Base-by-base conservation (phyloP, 108 stramenopile genomes). In the Fragilaria crotonensis region DNA sequence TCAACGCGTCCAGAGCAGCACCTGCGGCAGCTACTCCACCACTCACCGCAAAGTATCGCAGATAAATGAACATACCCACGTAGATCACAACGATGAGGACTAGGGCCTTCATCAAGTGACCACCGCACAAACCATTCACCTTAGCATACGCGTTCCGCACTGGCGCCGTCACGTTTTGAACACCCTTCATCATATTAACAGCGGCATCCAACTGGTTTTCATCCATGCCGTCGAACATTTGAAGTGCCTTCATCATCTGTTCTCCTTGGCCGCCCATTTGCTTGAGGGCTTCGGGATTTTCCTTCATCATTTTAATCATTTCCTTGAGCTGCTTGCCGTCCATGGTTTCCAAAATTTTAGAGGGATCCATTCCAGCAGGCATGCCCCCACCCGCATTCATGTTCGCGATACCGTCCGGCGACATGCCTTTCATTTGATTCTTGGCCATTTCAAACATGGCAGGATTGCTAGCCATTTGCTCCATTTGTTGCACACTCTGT, bases 261-360 rank as follows among this genome's bases (percentile, higher is more conserved):
- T 84, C 79, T 30, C 72, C 77, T 21, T 3, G 25, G 5, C 54
- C 66, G 26, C 68, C 47, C 60, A 86, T 76, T 33, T 66, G 57
- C 52, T 86, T 81, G 29, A 88, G 28, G 75, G 84, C 63, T 20
- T 81, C 78, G 4, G 90, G 90, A 59, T 88, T 91, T 56, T 78
- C 68, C 59, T 84, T 85, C 70, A 91, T 49, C 25, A 68, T 65
- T 52, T 72, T 71, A 4, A 91, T 36, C 80, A 87, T 77, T 2
- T 48, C 31, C 27, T 76, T 80, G 18, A 91, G 32, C 54, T 81
- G 78, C 21, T 70, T 71, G 32, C 77, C 78, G 52, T 84, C 77
- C 61, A 85, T 77, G 19, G 73, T 74, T 7, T 70, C 69, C 67
- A 86, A 41, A 75, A 87, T 79, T 52, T 83, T 33, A n/a, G 68